phyloP scores from a whole-genome alignment of 495 filamentous ascomycete genomes.

The Penicillium paxilli region DNA sequence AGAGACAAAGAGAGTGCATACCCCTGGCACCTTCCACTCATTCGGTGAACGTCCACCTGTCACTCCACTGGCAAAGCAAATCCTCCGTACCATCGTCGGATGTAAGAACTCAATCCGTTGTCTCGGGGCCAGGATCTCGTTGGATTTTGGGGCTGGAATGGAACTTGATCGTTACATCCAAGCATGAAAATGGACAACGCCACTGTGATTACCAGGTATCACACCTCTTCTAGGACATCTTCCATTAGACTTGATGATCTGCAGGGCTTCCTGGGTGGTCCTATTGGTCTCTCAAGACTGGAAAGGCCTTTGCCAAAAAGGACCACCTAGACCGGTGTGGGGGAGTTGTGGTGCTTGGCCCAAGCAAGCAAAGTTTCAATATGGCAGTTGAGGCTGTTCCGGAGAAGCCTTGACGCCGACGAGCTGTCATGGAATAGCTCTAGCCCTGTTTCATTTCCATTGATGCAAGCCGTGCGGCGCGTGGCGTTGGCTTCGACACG shows the following conservation, averaged over 20 bases:
- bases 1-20: neutral
- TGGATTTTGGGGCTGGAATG: neutral
- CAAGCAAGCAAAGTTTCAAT: neutral
- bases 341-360: neutral
- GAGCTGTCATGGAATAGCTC: slow-evolving; percentile 5
- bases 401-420: neutral
- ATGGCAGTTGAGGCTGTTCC: slow-evolving; percentile 11
- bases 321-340: neutral
- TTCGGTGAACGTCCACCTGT: neutral
- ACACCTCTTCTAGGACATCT: neutral
- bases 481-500: slow-evolving; percentile 11
- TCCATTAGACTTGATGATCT: neutral
- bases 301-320: neutral
- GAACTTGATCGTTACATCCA: neutral
- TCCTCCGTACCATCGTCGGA: slow-evolving; percentile 10
- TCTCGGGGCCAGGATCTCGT: neutral
- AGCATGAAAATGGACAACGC: slow-evolving; percentile 4
- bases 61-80: neutral
- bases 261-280: neutral
- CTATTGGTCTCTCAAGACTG: neutral
- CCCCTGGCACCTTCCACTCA: neutral
- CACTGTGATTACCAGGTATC: neutral
- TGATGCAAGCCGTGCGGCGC: slow-evolving; percentile 11
- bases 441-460: neutral
- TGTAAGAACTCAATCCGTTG: slow-evolving; percentile 18